Percentiles rank a stretch among this genome's conserved stretches.
Evolutionary conservation across 352 stramenopile genomes (phyloP).

Genomic region (Phytophthora pini): DNA sequence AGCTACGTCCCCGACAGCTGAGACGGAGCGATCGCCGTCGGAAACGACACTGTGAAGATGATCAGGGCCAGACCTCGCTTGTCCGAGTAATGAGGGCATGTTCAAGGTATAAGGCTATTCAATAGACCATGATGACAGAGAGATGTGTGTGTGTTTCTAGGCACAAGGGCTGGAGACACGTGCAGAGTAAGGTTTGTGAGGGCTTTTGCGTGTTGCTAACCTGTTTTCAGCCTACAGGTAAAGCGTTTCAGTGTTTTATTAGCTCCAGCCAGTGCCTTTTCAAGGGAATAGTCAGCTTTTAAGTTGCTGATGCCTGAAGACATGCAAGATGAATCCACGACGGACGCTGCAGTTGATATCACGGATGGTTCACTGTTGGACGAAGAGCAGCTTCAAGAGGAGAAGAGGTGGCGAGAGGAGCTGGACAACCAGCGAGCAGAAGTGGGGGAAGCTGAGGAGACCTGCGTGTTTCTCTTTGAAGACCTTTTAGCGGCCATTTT

Average conservation of each 20-base stretch:
- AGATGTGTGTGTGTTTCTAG: constrained; percentile 17
- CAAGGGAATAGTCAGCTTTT: not conserved
- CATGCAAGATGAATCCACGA: constrained; percentile 12
- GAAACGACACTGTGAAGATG: constrained; percentile 35
- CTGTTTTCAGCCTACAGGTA: no score
- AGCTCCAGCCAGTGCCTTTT: constrained; percentile 21
- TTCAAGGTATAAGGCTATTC: constrained; percentile 40
- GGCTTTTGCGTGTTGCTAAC: no score
- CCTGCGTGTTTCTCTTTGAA: constrained; percentile 35
- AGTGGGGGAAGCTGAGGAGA: constrained; percentile 47
- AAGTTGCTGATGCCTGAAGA: not conserved
- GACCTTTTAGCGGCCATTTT: constrained; percentile 56
- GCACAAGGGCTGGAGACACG: not conserved
- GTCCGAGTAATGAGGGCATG: constrained; percentile 26
- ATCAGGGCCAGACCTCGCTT: constrained; percentile 30
- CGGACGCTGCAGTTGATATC: constrained; percentile 7
- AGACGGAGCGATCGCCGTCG: constrained; percentile 24
- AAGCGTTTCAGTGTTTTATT: constrained; percentile 36
- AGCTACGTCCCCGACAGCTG: constrained; percentile 22
- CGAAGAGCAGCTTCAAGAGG: constrained; percentile 3
- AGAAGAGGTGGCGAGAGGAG: constrained; percentile 6
- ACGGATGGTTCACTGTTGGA: not conserved
- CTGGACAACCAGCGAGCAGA: constrained; percentile 15
- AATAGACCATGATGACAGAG: constrained; percentile 37
- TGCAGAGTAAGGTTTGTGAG: no score